Percentiles rank a stretch among this genome's conserved stretches.
Evolutionary conservation across 2,329 filamentous ascomycete genomes (phyloP).

Genomic region (Trichoderma arundinaceum): DNA sequence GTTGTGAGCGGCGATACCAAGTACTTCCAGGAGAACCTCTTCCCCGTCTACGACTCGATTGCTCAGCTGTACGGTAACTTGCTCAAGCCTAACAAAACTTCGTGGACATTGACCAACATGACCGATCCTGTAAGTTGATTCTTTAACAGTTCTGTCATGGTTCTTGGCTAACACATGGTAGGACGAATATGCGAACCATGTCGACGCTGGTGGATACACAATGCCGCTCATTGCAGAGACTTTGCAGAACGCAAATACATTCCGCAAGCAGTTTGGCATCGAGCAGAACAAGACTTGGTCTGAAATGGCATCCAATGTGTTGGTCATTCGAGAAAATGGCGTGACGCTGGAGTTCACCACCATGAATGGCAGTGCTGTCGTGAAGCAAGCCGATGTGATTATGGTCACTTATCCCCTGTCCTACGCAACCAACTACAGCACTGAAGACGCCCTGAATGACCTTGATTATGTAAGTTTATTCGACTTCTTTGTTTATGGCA

Average conservation of each 20-base stretch:
- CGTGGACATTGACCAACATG: conserved; percentile 63
- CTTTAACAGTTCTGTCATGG: background rate
- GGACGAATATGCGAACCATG: conserved; percentile 71
- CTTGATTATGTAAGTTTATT: conserved; percentile 35
- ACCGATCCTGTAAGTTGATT: conserved; percentile 66
- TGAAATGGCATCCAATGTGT: conserved; percentile 35
- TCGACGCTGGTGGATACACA: conserved; percentile 73
- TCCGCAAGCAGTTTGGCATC: conserved; percentile 61
- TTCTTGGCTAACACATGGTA: conserved; percentile 34
- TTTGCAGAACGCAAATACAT: conserved; percentile 61
- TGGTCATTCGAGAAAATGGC: conserved; percentile 35
- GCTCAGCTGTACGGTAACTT: conserved; percentile 67
- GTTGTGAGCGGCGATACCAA: conserved; percentile 37
- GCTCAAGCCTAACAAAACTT: conserved; percentile 63
- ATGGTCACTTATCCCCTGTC: conserved; percentile 68
- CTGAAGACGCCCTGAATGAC: conserved; percentile 34
- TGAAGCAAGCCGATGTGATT: conserved; percentile 74
- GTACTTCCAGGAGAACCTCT: conserved; percentile 46
- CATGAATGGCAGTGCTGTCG: conserved; percentile 69
- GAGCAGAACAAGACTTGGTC: conserved; percentile 55
- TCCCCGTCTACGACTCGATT: conserved; percentile 68
- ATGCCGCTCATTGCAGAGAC: conserved; percentile 64
- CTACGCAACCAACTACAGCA: conserved; percentile 54
- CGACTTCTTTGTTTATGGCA: conserved; percentile 45
- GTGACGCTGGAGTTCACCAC: conserved; percentile 69